Evolutionary conservation across 345 rosid genomes (phyloP), one percentile per base, ranked within the genome.

Genomic region (Salix udensis): DNA sequence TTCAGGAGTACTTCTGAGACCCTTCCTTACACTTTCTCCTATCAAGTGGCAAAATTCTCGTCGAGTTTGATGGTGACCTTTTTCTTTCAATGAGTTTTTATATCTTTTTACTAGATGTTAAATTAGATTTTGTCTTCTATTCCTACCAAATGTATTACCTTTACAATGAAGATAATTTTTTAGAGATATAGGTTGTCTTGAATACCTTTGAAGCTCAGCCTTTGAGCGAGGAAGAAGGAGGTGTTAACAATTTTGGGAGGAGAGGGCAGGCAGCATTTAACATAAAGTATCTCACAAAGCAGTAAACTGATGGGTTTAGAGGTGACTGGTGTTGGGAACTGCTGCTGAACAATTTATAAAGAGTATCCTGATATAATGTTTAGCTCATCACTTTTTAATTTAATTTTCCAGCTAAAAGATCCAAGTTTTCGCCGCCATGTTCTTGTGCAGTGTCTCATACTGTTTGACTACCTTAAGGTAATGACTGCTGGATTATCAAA

Each of bases 241-340:
- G 89, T 84, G 94, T 94, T 78, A 93, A 91, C 78, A 87, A 85
- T 81, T 86, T 96, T n/a, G n/a, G 89, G 98, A 93, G 91, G 98
- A 92, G 82, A 98, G 92, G 82, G 94, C 95, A 44, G 92, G 92
- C 98, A 78, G 87, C 91, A 69, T 96, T 91, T 72, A 91, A 89
- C 85, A 96, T 93, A 84, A 96, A 96, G 72, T 96, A 96, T 87
- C 90, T 93, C 69, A 96, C 99, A 34, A 34, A 96, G 99, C 88
- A 93, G 98, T 85, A 96, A 93, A 86, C 73, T 96, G 61, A 96
- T 96, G 99, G 96, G 98, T 69, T 88, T 96, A 88, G 99, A 96
- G 92, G 99, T 90, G 84, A 77, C 70, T 72, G 67, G 31, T 60
- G 58, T 78, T 79, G 28, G 68, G 64, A 61, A 53, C 30, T 42